phyloP scores from a whole-genome alignment of 371 early-diverging fungal species.

The Apophysomyces ossiformis region DNA sequence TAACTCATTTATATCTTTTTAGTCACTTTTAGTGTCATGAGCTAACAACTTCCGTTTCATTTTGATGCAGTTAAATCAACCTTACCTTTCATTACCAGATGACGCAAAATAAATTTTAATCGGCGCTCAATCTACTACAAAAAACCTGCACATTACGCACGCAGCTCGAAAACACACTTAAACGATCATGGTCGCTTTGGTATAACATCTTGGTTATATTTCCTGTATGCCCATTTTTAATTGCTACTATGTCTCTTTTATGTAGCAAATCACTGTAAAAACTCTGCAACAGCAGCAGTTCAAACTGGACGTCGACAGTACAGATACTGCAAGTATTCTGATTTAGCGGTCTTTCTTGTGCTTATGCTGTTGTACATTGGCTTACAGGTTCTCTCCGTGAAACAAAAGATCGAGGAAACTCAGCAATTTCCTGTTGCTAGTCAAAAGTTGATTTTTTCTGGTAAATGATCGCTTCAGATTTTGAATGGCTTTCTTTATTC shows the following conservation, averaged over 20 bases:
- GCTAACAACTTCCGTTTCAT: too few species aligned
- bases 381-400: slow-evolving; percentile 70
- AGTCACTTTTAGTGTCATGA: too few species aligned
- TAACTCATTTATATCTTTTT: too few species aligned
- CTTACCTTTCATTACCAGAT: too few species aligned
- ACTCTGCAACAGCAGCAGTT: slow-evolving; percentile 87
- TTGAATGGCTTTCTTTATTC: slow-evolving; percentile 9
- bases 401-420: slow-evolving; percentile 74
- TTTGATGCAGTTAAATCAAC: too few species aligned
- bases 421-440: slow-evolving; percentile 71
- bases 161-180: not conserved
- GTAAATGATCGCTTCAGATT: slow-evolving; percentile 35
- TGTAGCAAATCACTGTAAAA: slow-evolving; percentile 84
- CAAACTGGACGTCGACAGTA: slow-evolving; percentile 80
- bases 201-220: not conserved
- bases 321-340: slow-evolving; percentile 61
- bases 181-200: slow-evolving; percentile 12
- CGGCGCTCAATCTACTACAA: too few species aligned
- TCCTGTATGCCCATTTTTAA: not conserved
- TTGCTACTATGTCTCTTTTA: not conserved
- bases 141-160: not conserved
- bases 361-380: not conserved
- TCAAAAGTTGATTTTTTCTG: slow-evolving; percentile 90
- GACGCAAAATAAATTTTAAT: too few species aligned
- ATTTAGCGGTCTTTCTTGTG: not conserved